Evolutionary conservation across 441 rosid genomes (phyloP).

Genomic region (Populus trichocarpa): DNA sequence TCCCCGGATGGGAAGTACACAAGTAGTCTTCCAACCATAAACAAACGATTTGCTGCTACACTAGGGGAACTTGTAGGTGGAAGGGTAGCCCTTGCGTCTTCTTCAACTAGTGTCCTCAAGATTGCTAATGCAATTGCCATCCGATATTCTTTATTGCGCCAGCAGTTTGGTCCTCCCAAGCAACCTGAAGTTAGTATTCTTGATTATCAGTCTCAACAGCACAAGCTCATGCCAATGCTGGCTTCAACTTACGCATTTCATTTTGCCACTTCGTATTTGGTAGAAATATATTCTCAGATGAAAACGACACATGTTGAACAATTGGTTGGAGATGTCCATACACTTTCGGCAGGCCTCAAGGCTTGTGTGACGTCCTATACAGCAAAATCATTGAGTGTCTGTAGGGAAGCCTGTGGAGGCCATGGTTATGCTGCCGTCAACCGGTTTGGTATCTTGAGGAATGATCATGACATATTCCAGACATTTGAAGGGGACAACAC

Average conservation of each 20-base stretch:
- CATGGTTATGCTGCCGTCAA: constrained; percentile 99
- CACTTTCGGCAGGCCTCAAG: constrained; percentile 92
- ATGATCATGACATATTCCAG: constrained; percentile 98
- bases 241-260: constrained; percentile 95
- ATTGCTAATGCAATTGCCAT: constrained; percentile 78
- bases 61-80: constrained; percentile 98
- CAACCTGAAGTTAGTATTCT: constrained; percentile 96
- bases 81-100: constrained; percentile 82
- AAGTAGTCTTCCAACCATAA: constrained; percentile 85
- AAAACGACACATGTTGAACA: constrained; percentile 80
- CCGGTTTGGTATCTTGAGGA: constrained; percentile 91
- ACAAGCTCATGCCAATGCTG: constrained; percentile 98
- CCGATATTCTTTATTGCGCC: constrained; percentile 86
- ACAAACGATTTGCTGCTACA: constrained; percentile 89
- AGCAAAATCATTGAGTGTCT: constrained; percentile 75
- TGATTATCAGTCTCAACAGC: constrained; percentile 98
- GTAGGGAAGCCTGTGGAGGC: constrained; percentile 99
- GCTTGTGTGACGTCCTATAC: constrained; percentile 90
- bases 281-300: constrained; percentile 85
- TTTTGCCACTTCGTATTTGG: constrained; percentile 68
- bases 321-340: constrained; percentile 84
- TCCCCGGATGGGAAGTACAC: constrained; percentile 90
- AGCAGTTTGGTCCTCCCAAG: constrained; percentile 94
- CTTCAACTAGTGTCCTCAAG: constrained; percentile 83
- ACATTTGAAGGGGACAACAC: constrained; percentile 99